Conservation (phyloP, 441 rosid species). For the Gossypium aridum region DNA sequence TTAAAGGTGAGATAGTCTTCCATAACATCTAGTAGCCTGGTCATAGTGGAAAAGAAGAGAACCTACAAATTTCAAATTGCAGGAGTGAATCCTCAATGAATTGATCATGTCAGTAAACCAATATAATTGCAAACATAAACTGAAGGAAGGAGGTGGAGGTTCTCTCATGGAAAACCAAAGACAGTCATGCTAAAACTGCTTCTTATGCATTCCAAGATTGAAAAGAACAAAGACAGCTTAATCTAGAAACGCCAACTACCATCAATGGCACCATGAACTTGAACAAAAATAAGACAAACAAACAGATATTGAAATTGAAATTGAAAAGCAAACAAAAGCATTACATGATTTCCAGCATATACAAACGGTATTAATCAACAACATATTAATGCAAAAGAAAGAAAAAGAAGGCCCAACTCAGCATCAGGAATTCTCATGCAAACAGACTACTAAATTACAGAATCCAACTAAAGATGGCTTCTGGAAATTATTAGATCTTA, state of each 20-base stretch:
- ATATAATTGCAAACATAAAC: not conserved
- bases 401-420: not conserved
- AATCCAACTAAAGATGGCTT: not conserved
- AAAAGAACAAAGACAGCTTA: not conserved
- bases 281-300: not conserved
- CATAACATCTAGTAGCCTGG: slow-evolving; percentile 94
- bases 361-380: not conserved
- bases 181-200: not conserved
- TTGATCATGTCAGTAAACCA: not conserved
- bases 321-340: not conserved
- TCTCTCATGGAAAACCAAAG: not conserved
- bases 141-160: not conserved
- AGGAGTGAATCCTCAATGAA: slow-evolving; percentile 4
- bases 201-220: not conserved
- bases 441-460: not conserved
- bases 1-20: slow-evolving; percentile 80
- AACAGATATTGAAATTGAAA: not conserved
- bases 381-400: not conserved
- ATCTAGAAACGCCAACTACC: slow-evolving; percentile 6
- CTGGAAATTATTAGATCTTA: not conserved
- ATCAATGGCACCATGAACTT: not conserved
- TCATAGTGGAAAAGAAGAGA: slow-evolving; percentile 96
- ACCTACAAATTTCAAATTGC: slow-evolving; percentile 44
- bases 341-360: not conserved
- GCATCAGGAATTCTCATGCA: not conserved